Evolutionary conservation across 129 eudicot genomes (phyloP).

Genomic region (Chrysanthemum lavandulifolium): DNA sequence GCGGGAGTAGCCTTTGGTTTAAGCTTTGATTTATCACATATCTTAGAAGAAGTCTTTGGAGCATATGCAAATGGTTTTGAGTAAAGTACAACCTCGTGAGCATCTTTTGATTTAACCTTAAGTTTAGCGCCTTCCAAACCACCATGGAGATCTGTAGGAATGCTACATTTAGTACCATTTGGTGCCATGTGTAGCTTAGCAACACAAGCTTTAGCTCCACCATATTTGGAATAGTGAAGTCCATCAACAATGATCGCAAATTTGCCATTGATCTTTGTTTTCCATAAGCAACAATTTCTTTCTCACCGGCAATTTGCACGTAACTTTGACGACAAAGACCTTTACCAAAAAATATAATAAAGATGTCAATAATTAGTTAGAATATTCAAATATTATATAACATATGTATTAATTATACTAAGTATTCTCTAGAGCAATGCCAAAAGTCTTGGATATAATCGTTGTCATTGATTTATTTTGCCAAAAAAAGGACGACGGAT

Average conservation of each 20-base stretch:
- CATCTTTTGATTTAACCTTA: constrained; percentile 52
- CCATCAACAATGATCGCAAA: constrained; percentile 54
- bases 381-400: neutral
- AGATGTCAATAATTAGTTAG: neutral
- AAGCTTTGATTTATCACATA: constrained; percentile 43
- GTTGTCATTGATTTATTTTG: neutral
- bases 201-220: constrained; percentile 63
- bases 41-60: constrained; percentile 45
- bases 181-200: constrained; percentile 64
- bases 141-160: constrained; percentile 54
- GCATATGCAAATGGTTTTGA: constrained; percentile 75
- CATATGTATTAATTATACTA: neutral
- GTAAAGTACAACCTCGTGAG: constrained; percentile 50
- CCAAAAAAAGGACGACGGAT: neutral
- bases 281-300: constrained; percentile 47
- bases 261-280: constrained; percentile 62
- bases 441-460: neutral
- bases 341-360: neutral
- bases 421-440: too few species aligned
- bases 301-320: constrained; percentile 49
- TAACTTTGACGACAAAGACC: constrained; percentile 55
- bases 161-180: constrained; percentile 47
- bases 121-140: constrained; percentile 59
- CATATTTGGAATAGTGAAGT: constrained; percentile 58
- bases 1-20: constrained; percentile 29